Percentiles rank a stretch among this genome's conserved stretches.
These are phyloP conservation scores for Alternaria rosae DNA, from an alignment of 2,329 filamentous ascomycete genomes.

Conservation along the genomic window DNA sequence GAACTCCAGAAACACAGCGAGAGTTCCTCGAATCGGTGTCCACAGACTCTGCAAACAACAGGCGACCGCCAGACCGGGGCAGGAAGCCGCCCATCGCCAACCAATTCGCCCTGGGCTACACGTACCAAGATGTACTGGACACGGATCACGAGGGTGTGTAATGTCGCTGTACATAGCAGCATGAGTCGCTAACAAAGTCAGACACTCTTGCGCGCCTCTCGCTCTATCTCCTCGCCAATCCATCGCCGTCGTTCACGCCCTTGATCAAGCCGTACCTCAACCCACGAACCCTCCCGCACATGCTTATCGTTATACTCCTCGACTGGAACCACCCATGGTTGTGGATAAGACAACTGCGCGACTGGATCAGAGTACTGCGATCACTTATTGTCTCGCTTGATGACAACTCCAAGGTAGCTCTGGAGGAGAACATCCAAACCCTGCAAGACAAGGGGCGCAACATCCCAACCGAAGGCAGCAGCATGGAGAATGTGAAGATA, in stretches of 20 bases:
- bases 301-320: conserved; percentile 85
- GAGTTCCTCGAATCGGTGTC: conserved; percentile 73
- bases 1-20: conserved; percentile 80
- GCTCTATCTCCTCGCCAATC: conserved; percentile 85
- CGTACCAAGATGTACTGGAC: conserved; percentile 92
- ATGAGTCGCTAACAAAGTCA: conserved; percentile 46
- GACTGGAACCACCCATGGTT: conserved; percentile 95
- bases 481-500: conserved; percentile 59
- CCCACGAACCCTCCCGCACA: conserved; percentile 82
- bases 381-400: conserved; percentile 77
- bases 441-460: conserved; percentile 69
- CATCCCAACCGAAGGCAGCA: conserved; percentile 36
- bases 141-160: conserved; percentile 84
- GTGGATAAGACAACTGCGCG: conserved; percentile 87
- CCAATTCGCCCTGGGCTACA: conserved; percentile 90
- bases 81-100: conserved; percentile 81
- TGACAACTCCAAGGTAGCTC: conserved; percentile 77
- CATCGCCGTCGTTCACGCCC: conserved; percentile 81
- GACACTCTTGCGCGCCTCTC: conserved; percentile 91
- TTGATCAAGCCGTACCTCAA: conserved; percentile 86
- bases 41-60: conserved; percentile 46
- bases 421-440: conserved; percentile 84
- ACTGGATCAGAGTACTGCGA: conserved; percentile 86
- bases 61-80: conserved; percentile 62
- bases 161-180: conserved; percentile 1